phyloP scores from a whole-genome alignment of 148 eudicot species.

The Mesembryanthemum crystallinum region DNA sequence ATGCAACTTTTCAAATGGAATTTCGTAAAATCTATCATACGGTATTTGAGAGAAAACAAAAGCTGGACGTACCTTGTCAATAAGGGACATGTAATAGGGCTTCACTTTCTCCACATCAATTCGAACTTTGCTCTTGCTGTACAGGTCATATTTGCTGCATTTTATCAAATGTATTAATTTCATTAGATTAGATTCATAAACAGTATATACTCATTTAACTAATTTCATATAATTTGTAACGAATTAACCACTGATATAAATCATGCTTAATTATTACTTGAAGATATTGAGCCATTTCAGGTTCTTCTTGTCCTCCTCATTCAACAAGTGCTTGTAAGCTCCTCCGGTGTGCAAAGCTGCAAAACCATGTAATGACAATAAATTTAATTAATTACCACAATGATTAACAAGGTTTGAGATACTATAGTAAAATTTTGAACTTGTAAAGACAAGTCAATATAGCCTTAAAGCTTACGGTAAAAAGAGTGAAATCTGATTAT shows the following conservation, averaged over 20 bases:
- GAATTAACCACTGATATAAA: not conserved
- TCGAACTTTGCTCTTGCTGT: conserved; percentile 43
- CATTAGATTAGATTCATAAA: too few species aligned
- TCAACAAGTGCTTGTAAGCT: conserved; percentile 63
- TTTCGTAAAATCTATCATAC: not conserved
- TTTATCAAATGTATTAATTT: not conserved
- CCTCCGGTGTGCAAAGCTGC: conserved; percentile 52
- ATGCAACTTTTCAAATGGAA: not conserved
- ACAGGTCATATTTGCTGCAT: conserved; percentile 42
- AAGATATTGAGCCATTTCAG: conserved; percentile 63
- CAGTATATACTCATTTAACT: too few species aligned
- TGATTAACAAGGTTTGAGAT: not conserved
- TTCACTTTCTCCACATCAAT: conserved; percentile 33
- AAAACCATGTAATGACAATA: not conserved
- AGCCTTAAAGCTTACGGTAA: conserved; percentile 35
- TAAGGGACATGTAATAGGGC: conserved; percentile 45
- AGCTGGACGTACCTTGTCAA: conserved; percentile 28
- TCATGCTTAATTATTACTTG: conserved; percentile 34
- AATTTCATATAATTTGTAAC: too few species aligned
- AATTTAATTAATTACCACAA: not conserved
- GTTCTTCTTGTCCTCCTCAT: conserved; percentile 55
- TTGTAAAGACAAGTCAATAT: too few species aligned
- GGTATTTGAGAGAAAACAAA: not conserved
- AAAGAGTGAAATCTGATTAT: conserved; percentile 58
- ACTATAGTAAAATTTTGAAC: not conserved